These are phyloP conservation scores for Globisporangium viniferum DNA, from an alignment of 352 stramenopile genomes.

Conservation along the genomic window DNA sequence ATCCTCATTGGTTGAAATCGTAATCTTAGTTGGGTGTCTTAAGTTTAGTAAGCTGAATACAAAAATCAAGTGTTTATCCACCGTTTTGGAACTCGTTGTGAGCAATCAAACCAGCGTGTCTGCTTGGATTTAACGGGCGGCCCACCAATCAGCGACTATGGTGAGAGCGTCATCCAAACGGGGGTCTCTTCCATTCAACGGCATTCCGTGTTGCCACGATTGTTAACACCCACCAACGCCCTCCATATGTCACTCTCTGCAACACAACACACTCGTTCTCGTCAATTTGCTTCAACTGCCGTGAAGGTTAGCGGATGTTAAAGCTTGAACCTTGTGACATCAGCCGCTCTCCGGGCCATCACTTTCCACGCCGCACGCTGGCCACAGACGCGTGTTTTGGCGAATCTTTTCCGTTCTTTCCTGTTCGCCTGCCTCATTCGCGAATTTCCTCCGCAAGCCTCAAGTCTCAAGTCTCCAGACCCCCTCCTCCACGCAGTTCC, in stretches of 20 bases:
- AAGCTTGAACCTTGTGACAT: background rate
- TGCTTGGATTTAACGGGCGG: background rate
- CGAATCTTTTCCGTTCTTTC: background rate
- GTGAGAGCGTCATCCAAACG: background rate
- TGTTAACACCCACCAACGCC: background rate
- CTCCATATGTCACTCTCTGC: too few species aligned
- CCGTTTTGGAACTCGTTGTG: too few species aligned
- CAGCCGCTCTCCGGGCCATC: background rate
- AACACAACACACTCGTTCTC: background rate
- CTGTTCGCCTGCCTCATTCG: constrained; percentile 7
- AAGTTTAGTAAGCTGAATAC: background rate
- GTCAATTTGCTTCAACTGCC: background rate
- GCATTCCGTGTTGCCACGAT: background rate
- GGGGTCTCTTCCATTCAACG: background rate
- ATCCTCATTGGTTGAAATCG: too few species aligned
- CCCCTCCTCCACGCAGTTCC: background rate
- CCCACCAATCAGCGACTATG: too few species aligned
- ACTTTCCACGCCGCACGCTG: background rate
- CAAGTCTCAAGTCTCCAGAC: constrained; percentile 8
- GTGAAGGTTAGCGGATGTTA: constrained; percentile 6
- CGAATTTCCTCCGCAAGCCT: constrained; percentile 16
- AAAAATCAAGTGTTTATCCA: background rate
- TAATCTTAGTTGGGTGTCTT: background rate
- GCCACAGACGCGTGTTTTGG: background rate
- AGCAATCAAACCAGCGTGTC: background rate